Evolutionary conservation across 2,329 filamentous ascomycete species (phyloP), one percentile per base, ranked within the genome.

Genomic region (Davidsoniella eucalypti): DNA sequence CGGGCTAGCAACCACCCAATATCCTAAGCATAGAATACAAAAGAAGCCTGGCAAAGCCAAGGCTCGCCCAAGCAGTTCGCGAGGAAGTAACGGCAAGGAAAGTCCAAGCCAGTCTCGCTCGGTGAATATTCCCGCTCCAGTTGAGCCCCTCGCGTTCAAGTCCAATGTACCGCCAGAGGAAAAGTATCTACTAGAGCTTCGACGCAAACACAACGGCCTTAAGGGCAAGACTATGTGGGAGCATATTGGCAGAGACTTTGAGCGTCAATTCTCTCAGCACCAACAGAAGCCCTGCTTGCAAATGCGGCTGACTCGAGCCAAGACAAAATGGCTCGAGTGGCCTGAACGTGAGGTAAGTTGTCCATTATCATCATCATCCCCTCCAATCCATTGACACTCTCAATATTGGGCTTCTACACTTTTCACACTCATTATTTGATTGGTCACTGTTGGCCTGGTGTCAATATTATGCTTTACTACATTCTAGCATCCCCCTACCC

Each of bases 181-280:
- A 53, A 64, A 64, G 18, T 71, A 62, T 47, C 66, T 78, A 29
- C 69, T 75, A 45, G 62, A 70, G 23, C 65, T 71, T n/a, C 65
- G 72, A 10, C 68, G 67, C 58, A 58, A 66, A 21, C 66, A 69
- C 55, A 61, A 66, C 14, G 57, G 66, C 17, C 64, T 67, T 47
- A 73, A 72, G 56, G 73, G 74, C 14, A 72, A 73, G 55, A 71
- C 73, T 33, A 77, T 77, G 72, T 78, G 74, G 74, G 68, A 73
- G 21, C 64, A 66, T 38, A 75, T 78, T 52, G 65, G 67, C 45
- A 58, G 58, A 4, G 66, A 69, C 51, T 76, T 66, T 53, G 58
- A 58, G 12, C 51, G 55, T 7, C 52, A 53, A 17, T 67, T 67
- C 47, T 50, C 58, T 8, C 63, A 65, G 53, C 61, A 61, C 12